Evolutionary conservation across 1,284 basidiomycete genomes (phyloP).

Genomic region (Malassezia cuniculi): DNA sequence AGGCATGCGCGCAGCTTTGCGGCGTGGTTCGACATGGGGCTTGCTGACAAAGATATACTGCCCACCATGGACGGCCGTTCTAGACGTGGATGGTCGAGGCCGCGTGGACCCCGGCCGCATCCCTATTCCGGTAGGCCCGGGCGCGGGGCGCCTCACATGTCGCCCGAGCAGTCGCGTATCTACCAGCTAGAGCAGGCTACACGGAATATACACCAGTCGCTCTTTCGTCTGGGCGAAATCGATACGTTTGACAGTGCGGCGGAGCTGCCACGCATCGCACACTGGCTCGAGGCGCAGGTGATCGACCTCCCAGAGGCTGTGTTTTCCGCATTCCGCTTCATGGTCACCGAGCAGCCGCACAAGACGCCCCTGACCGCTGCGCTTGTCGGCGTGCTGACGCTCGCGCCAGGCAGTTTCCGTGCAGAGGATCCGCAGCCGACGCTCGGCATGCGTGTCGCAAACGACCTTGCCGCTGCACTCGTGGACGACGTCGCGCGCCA

Average conservation of each 20-base stretch:
- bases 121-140: conserved; percentile 6
- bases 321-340: conserved; percentile 25
- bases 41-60: not conserved
- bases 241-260: conserved; percentile 24
- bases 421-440: conserved; percentile 1
- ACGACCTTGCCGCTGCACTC: conserved; percentile 37
- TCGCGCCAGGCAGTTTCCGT: no score
- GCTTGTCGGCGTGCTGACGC: conserved; percentile 32
- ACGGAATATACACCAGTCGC: conserved; percentile 18
- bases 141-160: no score
- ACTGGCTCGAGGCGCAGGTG: conserved; percentile 30
- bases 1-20: conserved; percentile 70
- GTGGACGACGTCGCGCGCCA: conserved; percentile 33
- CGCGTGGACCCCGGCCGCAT: conserved; percentile 1
- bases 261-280: conserved; percentile 28
- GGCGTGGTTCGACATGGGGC: conserved; percentile 5
- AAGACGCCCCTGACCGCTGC: conserved; percentile 33
- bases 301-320: conserved; percentile 20
- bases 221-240: conserved; percentile 30
- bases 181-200: conserved; percentile 20
- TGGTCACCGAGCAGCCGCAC: conserved; percentile 35
- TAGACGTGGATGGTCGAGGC: conserved; percentile 5
- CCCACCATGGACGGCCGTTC: not conserved
- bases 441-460: conserved; percentile 27
- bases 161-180: conserved; percentile 13